phyloP scores from a whole-genome alignment of 495 filamentous ascomycete species.

The Xeromyces bisporus region DNA sequence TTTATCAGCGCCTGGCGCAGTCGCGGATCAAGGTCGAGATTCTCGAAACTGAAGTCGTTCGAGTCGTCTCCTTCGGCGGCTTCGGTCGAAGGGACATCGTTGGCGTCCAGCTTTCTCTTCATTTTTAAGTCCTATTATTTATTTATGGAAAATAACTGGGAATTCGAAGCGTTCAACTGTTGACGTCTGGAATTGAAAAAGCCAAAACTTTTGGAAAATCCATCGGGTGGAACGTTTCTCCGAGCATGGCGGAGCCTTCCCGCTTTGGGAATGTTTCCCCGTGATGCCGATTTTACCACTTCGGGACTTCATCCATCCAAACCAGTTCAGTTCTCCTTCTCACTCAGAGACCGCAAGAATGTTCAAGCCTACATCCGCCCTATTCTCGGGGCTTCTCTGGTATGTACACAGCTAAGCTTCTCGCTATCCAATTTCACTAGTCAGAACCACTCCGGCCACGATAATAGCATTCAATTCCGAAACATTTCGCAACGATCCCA shows the following conservation, averaged over 20 bases:
- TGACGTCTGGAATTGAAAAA: too few relatives aligned
- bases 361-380: conserved; percentile 61
- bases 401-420: conserved; percentile 20
- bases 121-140: conserved; percentile 19
- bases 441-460: too few relatives aligned
- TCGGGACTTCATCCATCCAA: too few relatives aligned
- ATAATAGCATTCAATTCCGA: conserved; percentile 2
- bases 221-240: background rate
- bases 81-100: conserved; percentile 36
- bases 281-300: background rate
- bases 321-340: too few relatives aligned
- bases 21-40: conserved; percentile 61
- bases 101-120: conserved; percentile 49
- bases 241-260: too few relatives aligned
- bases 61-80: conserved; percentile 6
- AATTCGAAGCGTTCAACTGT: too few relatives aligned
- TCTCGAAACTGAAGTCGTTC: conserved; percentile 22
- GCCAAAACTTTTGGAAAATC: background rate
- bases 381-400: conserved; percentile 75
- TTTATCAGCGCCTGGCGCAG: conserved; percentile 72
- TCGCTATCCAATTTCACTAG: background rate
- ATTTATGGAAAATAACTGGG: too few relatives aligned
- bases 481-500: background rate
- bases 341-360: conserved; percentile 10
- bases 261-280: conserved; percentile 12